Evolutionary conservation across 2,329 filamentous ascomycete genomes (phyloP), one percentile per base, ranked within the genome.

Genomic region (Monosporascus sp.): DNA sequence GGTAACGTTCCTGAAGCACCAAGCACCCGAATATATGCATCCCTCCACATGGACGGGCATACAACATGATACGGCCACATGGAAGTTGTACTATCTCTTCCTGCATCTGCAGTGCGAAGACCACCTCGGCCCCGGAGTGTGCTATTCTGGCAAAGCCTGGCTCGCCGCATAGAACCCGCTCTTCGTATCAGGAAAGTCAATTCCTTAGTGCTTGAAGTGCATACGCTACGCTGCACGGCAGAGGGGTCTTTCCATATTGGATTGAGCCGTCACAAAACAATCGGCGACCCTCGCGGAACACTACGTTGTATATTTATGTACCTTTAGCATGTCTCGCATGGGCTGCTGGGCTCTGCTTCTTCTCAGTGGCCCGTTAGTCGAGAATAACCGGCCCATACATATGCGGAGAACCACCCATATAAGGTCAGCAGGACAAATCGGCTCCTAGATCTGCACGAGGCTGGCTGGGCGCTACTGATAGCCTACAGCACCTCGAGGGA

Each of bases 381-480:
- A 61, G 58, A 49, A 57, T 52, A 50, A 52, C 48, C 22, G 9
- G 39, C 22, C 7, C 18, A 20, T 15, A 24, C 53, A 52, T 50
- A 37, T 54, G 55, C 56, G 60, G 61, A 60, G 62, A 54, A 53
- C 57, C 55, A 57, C 53, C 56, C 6, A 7, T 31, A 59, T 5
- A 35, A 35, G 57, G 63, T 65, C 64, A 64, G 54, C 61, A 65
- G 63, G 61, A 60, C 64, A 64, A 65, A 65, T 66, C 57, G 60
- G 58, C 55, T 54, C 56, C 59, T 61, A 46, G 54, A 62, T 55
- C 58, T 54, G 57, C 59, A 59, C 61, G 61, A 61, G 62, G 61
- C 63, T 62, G 60, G 60, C 59, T 59, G 55, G 60, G 58, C 55
- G 52, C 52, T 58, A 52, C 54, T 54, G 56, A 35, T 14, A 52